Percentiles rank a stretch among this genome's conserved stretches.
Conservation (phyloP, 2,329 filamentous ascomycete species). For the Elsinoe arachidis region DNA sequence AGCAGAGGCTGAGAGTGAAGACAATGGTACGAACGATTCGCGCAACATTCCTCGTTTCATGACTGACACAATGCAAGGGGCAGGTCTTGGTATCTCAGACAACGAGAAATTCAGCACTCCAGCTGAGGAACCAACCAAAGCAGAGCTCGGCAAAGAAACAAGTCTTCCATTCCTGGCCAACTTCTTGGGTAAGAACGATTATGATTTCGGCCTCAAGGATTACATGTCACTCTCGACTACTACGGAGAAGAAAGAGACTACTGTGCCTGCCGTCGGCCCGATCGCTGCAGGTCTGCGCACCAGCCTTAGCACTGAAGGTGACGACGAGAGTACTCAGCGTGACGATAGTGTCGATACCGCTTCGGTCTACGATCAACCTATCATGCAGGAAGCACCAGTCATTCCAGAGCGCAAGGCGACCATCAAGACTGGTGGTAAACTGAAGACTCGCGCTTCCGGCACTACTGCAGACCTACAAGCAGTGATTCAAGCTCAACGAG, state of each 20-base stretch:
- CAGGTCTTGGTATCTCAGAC: slow-evolving; percentile 13
- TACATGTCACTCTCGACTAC: slow-evolving; percentile 42
- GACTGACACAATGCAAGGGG: slow-evolving; percentile 12
- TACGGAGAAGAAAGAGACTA: slow-evolving; percentile 16
- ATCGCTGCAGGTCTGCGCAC: slow-evolving; percentile 7
- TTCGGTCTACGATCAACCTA: slow-evolving; percentile 24
- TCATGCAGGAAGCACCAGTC: slow-evolving; percentile 44
- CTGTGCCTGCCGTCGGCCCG: background rate
- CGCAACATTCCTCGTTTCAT: background rate
- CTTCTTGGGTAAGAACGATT: slow-evolving; percentile 42
- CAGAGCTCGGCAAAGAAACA: slow-evolving; percentile 24
- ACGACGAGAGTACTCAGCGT: background rate
- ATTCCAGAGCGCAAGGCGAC: slow-evolving; percentile 80
- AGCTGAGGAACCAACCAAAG: slow-evolving; percentile 17
- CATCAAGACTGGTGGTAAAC: slow-evolving; percentile 73
- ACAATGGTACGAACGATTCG: slow-evolving; percentile 14
- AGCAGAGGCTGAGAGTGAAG: slow-evolving; percentile 8
- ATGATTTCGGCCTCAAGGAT: slow-evolving; percentile 46
- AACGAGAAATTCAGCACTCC: slow-evolving; percentile 13
- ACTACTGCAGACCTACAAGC: slow-evolving; percentile 74
- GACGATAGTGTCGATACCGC: slow-evolving; percentile 1
- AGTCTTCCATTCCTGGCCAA: slow-evolving; percentile 42
- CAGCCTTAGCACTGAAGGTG: slow-evolving; percentile 10
- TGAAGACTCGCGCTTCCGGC: slow-evolving; percentile 82
- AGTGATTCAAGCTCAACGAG: slow-evolving; percentile 69